Conservation (phyloP, 148 eudicot genomes). For the Chenopodium album region DNA sequence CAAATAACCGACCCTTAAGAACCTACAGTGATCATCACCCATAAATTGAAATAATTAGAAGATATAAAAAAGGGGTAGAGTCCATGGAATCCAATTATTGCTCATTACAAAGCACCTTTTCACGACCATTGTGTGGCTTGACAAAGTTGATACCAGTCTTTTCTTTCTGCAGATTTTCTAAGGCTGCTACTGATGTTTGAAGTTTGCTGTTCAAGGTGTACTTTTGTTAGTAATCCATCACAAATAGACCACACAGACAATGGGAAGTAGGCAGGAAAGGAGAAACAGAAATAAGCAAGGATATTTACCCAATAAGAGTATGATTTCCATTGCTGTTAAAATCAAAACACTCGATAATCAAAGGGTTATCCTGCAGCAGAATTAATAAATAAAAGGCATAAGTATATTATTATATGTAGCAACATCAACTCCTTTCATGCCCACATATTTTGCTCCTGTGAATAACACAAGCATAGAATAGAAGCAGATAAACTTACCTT, state of each 20-base stretch:
- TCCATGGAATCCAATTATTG: background rate
- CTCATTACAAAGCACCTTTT: conserved; percentile 49
- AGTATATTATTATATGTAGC: background rate
- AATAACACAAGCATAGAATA: background rate
- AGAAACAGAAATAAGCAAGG: background rate
- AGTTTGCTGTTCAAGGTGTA: conserved; percentile 52
- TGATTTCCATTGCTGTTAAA: conserved; percentile 77
- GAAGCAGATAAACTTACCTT: conserved; percentile 48
- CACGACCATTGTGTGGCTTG: conserved; percentile 51
- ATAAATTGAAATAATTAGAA: background rate
- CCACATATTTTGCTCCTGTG: background rate
- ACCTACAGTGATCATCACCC: conserved; percentile 42
- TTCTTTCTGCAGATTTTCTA: conserved; percentile 60
- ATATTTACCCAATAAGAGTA: conserved; percentile 66
- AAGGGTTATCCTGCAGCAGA: conserved; percentile 66
- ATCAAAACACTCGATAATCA: conserved; percentile 85
- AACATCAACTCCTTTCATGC: background rate
- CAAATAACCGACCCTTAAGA: conserved; percentile 76
- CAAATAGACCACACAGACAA: background rate
- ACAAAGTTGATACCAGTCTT: conserved; percentile 56
- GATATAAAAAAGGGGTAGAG: background rate
- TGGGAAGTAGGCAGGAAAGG: background rate
- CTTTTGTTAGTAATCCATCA: background rate
- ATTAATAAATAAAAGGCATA: background rate
- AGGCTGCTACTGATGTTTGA: conserved; percentile 66